Evolutionary conservation across 2,329 filamentous ascomycete species (phyloP).

Genomic region (Fusarium albidum): DNA sequence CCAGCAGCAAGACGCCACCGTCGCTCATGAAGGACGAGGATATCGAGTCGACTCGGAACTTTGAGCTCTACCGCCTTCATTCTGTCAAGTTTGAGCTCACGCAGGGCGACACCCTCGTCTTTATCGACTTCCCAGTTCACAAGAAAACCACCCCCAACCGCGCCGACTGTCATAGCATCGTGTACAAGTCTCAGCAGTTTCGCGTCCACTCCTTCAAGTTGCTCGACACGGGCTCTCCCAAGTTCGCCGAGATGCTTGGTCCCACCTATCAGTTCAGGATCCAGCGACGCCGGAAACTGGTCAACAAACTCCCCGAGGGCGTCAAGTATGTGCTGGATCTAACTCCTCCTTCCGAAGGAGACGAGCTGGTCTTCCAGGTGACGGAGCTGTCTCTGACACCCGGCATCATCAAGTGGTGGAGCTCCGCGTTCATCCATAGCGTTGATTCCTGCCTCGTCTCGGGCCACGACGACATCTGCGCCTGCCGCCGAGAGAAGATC

Average conservation of each 20-base stretch:
- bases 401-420: slow-evolving; percentile 65
- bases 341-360: slow-evolving; percentile 68
- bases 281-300: slow-evolving; percentile 47
- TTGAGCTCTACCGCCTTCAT: slow-evolving; percentile 42
- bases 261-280: slow-evolving; percentile 52
- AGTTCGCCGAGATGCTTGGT: slow-evolving; percentile 56
- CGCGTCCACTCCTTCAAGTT: slow-evolving; percentile 58
- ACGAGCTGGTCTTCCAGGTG: slow-evolving; percentile 67
- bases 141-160: slow-evolving; percentile 24
- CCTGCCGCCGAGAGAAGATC: slow-evolving; percentile 34
- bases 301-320: slow-evolving; percentile 48
- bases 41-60: slow-evolving; percentile 33
- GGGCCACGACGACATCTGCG: slow-evolving; percentile 54
- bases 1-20: neutral
- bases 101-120: slow-evolving; percentile 54
- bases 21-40: slow-evolving; percentile 22
- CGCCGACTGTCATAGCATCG: slow-evolving; percentile 47
- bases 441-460: slow-evolving; percentile 43
- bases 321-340: slow-evolving; percentile 70
- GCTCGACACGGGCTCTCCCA: slow-evolving; percentile 54
- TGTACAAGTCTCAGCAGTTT: slow-evolving; percentile 48
- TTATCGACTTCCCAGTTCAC: slow-evolving; percentile 49
- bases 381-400: slow-evolving; percentile 66
- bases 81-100: slow-evolving; percentile 37
- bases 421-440: slow-evolving; percentile 45